Evolutionary conservation across 306 rosid species (phyloP).

Genomic region (Pyrus communis): DNA sequence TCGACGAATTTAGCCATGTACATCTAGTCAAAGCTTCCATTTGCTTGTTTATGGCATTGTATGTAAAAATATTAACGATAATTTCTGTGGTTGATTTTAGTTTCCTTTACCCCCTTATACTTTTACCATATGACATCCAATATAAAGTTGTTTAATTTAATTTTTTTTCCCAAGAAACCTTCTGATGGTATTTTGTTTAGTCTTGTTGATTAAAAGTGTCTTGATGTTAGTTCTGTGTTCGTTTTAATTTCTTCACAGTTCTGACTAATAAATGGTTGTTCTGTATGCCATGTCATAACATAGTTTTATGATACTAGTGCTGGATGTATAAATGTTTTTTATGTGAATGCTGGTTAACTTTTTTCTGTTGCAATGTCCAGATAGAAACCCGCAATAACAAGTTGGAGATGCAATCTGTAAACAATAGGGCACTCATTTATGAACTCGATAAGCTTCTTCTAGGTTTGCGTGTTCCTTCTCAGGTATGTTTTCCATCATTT

Average conservation of each 20-base stretch:
- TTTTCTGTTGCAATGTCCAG: constrained; percentile 37
- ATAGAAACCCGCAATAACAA: constrained; percentile 91
- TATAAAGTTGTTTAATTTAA: background rate
- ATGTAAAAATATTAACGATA: background rate
- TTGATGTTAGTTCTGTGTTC: background rate
- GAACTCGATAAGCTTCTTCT: constrained; percentile 83
- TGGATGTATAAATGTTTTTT: background rate
- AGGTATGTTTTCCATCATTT: constrained; percentile 41
- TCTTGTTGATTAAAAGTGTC: background rate
- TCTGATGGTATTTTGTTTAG: background rate
- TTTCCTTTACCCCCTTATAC: background rate
- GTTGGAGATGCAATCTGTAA: constrained; percentile 87
- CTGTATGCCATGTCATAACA: background rate
- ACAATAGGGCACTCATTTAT: constrained; percentile 66
- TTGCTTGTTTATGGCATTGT: background rate
- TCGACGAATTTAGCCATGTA: background rate
- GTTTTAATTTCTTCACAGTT: background rate
- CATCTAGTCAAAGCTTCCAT: background rate
- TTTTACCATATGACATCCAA: background rate
- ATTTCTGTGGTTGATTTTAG: background rate
- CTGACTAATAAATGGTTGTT: background rate
- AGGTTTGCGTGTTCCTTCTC: constrained; percentile 73
- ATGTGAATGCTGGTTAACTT: constrained; percentile 11
- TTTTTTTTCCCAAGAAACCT: background rate
- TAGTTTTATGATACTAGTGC: background rate